Base-by-base conservation (phyloP, 768 basidiomycete genomes). In the Psilocybe tampanensis region DNA sequence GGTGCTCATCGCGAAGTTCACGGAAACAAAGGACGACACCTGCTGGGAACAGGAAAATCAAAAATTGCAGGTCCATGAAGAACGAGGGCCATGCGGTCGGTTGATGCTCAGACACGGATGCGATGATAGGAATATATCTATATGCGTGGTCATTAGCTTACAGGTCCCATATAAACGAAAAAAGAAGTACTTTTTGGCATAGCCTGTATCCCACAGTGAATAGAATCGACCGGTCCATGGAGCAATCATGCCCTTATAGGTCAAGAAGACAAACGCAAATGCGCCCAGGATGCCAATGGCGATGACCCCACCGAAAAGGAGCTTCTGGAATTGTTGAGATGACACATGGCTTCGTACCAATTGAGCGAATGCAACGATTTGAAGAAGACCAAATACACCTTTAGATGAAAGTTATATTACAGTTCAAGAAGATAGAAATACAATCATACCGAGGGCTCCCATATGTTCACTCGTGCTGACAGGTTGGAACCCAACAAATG, bases 161-260 rank as follows among this genome's bases (percentile, higher is more conserved):
- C n/a, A 18, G 41, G 49, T 43, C 22, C 55, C n/a, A 34, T 49
- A 15, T 32, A 45, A 39, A 57, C 54, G 61, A 47, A 19, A 11
- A 60, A 22, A 72, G 80, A 17, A 21, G 33, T 67, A 95, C 94
- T 96, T 95, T 74, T 96, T 97, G 51, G 97, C 97, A 67, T 99
- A 99, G 29, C 94, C 96, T 0, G 96, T 98, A 72, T 99, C 97
- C 97, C 97, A 99, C 2, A 99, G 80, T 0, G 95, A 97, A 74
- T 99, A 99, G 82, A 99, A 98, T 55, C 97, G 89, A 36, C 97
- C 97, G n/a, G 96, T 98, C 95, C 97, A 99, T 0, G 96, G 96
- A 3, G 96, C 95, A 64, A 99, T 98, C 84, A 87, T 92, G 18
- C 95, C 96, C 58, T 88, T 90, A 75, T 92, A 91, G 0, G 96